These are phyloP conservation scores for Chaetomium fimeti DNA, from an alignment of 495 filamentous ascomycete species.

Conservation along the genomic window DNA sequence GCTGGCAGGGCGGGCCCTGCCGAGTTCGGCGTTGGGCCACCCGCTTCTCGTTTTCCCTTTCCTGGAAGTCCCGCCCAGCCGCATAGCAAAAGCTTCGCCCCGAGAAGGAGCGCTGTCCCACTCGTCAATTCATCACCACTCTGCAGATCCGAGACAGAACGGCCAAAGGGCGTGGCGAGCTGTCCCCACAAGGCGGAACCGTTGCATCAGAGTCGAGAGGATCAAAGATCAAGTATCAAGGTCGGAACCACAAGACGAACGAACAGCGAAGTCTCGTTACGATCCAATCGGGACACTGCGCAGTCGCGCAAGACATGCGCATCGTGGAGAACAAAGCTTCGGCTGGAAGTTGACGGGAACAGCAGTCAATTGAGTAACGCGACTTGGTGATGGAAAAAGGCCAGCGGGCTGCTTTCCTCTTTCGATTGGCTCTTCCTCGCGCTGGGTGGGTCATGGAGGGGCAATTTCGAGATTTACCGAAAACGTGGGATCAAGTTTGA, in stretches of 20 bases:
- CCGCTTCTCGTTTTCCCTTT: constrained; percentile 4
- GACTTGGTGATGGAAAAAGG: constrained; percentile 31
- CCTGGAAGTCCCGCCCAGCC: constrained; percentile 17
- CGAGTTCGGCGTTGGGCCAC: constrained; percentile 1
- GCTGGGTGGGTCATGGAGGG: constrained; percentile 22
- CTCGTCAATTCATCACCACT: constrained; percentile 10
- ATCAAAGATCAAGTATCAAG: too few species aligned
- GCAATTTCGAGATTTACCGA: constrained; percentile 31
- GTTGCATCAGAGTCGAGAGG: constrained; percentile 3
- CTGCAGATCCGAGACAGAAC: constrained; percentile 15
- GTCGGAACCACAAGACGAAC: too few species aligned
- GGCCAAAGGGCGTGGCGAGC: constrained; percentile 12
- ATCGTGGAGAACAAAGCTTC: not conserved
- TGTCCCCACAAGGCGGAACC: constrained; percentile 6
- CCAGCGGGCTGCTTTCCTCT: constrained; percentile 14
- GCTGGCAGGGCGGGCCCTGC: not conserved
- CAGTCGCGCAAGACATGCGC: not conserved
- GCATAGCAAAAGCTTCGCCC: not conserved
- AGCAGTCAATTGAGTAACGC: constrained; percentile 31
- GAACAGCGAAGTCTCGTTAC: too few species aligned
- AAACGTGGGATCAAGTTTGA: constrained; percentile 29
- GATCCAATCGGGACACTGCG: not conserved
- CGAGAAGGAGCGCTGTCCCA: not conserved
- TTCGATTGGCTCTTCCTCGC: constrained; percentile 26
- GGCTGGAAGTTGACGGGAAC: not conserved